Base-by-base conservation (phyloP, 257 asterid species). In the Scutellaria barbata region DNA sequence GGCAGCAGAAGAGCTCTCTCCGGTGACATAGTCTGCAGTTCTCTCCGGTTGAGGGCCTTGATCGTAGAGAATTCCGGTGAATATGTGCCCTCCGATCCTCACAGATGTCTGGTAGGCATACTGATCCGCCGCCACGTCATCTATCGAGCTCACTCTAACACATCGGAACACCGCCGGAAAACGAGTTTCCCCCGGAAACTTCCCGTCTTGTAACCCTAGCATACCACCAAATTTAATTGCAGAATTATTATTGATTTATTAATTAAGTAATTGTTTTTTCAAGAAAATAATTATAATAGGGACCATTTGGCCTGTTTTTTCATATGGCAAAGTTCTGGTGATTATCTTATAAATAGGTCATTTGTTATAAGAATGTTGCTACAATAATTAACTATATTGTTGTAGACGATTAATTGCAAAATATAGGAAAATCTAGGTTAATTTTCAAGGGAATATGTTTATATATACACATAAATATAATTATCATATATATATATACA, bases 51-150 rank as follows among this genome's bases (percentile, higher is more conserved):
- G 66, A 1, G 66, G 78, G 0, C 96, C 96, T 50, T 90, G 95
- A 50, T 90, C 92, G 64, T 86, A 88, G 30, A 90, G 77, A 40
- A 90, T 81, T 9, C 96, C 95, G 48, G 86, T 82, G 84, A 90
- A 90, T 11, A 77, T 65, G 66, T 82, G 95, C 1, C 95, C 90
- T 6, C 82, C 91, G 39, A 90, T 86, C 68, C 74, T 86, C 43
- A 90, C 89, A 0, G 92, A 84, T 25, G 96, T 85, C 71, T 86
- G 95, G 56, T 88, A 90, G 0, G 96, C 96, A 56, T 76, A 84
- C 75, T 90, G 85, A 74, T 88, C 87, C 54, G 81, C 86, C 66
- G 41, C 86, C 66, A 37, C 85, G 74, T 84, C 83, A 58, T 88
- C 95, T 10, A 76, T 18, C 5, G 95, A 84, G 61, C 90, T 86